Evolutionary conservation across 2,329 filamentous ascomycete species (phyloP).

Genomic region (Venturia effusa): DNA sequence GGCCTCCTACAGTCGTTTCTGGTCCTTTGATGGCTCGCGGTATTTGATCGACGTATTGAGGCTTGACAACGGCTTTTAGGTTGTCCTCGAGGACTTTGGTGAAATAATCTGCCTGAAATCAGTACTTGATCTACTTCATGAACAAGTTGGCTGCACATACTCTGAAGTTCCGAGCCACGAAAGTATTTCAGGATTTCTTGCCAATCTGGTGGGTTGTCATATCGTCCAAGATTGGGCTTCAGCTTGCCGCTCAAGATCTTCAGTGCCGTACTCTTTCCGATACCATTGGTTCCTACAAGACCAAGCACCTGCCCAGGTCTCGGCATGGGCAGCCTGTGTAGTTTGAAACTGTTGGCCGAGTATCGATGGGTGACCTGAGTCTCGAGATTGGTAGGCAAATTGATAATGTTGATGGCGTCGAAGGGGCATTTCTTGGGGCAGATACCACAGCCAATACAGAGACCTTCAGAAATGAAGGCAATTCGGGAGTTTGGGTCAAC

Average conservation of each 20-base stretch:
- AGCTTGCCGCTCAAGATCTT: constrained; percentile 98
- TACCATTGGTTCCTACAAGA: constrained; percentile 98
- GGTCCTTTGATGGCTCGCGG: constrained; percentile 79
- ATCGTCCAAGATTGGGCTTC: constrained; percentile 92
- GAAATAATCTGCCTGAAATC: constrained; percentile 65
- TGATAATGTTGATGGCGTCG: constrained; percentile 99
- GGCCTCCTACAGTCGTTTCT: constrained; percentile 65
- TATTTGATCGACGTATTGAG: constrained; percentile 98
- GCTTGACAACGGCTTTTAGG: constrained; percentile 95
- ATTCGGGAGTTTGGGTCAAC: constrained; percentile 81
- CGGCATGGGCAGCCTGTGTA: constrained; percentile 92
- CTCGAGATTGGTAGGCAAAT: constrained; percentile 97
- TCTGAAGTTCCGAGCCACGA: constrained; percentile 93
- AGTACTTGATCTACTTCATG: neutral
- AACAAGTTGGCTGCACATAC: constrained; percentile 39
- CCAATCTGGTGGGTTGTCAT: constrained; percentile 96
- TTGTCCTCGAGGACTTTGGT: constrained; percentile 96
- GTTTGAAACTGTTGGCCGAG: constrained; percentile 99
- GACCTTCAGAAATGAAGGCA: constrained; percentile 65
- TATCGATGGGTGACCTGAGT: constrained; percentile 97
- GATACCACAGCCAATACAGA: constrained; percentile 85
- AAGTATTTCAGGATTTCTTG: constrained; percentile 98
- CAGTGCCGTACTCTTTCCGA: constrained; percentile 98
- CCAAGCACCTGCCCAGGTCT: constrained; percentile 90
- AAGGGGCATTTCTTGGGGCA: constrained; percentile 99